A percentile compares a stretch with the other conserved stretches of the same genome.
phyloP scores from a whole-genome alignment of 352 stramenopile genomes.

The Globisporangium orthogonon region DNA sequence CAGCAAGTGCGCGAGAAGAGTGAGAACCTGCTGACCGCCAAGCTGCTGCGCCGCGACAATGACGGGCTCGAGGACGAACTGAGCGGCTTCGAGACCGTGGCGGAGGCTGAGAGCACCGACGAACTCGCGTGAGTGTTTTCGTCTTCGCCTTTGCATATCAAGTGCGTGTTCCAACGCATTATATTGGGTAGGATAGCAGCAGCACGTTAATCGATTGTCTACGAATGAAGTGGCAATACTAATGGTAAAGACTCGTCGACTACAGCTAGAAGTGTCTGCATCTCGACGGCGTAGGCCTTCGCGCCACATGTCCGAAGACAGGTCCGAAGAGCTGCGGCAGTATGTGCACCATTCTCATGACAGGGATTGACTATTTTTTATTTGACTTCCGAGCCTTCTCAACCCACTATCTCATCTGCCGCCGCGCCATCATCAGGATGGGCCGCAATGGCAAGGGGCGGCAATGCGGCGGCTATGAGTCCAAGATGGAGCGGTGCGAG shows the following conservation, averaged over 20 bases:
- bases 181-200: no score
- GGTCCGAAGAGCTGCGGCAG: no score
- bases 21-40: constrained; percentile 14
- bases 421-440: constrained; percentile 22
- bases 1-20: not conserved
- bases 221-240: no score
- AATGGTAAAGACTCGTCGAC: no score
- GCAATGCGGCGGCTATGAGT: constrained; percentile 61
- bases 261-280: no score
- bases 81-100: constrained; percentile 12
- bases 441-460: constrained; percentile 63
- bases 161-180: not conserved
- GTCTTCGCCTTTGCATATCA: not conserved
- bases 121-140: not conserved
- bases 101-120: constrained; percentile 2
- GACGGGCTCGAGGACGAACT: constrained; percentile 5
- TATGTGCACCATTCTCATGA: no score
- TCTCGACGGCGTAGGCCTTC: no score
- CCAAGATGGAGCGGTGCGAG: constrained; percentile 64
- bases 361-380: no score
- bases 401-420: not conserved
- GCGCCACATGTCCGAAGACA: no score
- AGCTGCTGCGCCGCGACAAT: constrained; percentile 10
- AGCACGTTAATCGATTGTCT: no score
- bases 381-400: not conserved